phyloP scores from a whole-genome alignment of 495 filamentous ascomycete genomes.

The Penicillium samsonianum region DNA sequence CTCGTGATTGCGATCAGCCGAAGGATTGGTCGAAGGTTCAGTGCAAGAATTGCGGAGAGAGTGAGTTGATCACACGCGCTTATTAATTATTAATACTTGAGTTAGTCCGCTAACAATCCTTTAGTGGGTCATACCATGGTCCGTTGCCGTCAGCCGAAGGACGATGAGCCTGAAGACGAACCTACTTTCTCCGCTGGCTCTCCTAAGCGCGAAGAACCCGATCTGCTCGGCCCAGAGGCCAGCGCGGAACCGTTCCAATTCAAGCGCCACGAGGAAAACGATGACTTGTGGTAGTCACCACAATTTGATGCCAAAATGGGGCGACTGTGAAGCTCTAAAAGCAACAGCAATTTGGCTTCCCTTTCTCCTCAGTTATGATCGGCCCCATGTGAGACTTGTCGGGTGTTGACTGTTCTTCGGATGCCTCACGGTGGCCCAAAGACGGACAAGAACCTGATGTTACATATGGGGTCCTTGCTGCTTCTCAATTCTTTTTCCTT shows the following conservation, averaged over 20 bases:
- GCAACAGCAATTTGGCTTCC: neutral
- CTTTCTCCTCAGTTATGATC: neutral
- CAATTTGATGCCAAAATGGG: neutral
- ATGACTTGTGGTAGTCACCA: slow-evolving; percentile 1
- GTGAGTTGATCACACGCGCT: slow-evolving; percentile 37
- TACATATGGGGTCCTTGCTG: neutral
- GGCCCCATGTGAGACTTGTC: neutral
- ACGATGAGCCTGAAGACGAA: slow-evolving; percentile 23
- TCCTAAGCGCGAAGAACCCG: neutral
- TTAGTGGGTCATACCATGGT: slow-evolving; percentile 67
- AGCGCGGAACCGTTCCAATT: neutral
- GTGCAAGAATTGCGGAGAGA: slow-evolving; percentile 74
- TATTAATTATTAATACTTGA: neutral
- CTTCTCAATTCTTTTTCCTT: neutral
- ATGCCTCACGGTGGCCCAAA: slow-evolving; percentile 5
- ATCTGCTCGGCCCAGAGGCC: neutral
- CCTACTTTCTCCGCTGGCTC: neutral
- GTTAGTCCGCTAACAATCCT: slow-evolving; percentile 19
- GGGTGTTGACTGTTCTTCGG: slow-evolving; percentile 3
- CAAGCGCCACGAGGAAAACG: neutral
- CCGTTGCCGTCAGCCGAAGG: slow-evolving; percentile 54
- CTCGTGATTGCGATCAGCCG: slow-evolving; percentile 74
- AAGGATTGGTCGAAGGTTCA: slow-evolving; percentile 73
- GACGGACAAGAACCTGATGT: neutral
- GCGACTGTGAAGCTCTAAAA: neutral